phyloP scores from a whole-genome alignment of 441 rosid species.

The Populus hybrid region DNA sequence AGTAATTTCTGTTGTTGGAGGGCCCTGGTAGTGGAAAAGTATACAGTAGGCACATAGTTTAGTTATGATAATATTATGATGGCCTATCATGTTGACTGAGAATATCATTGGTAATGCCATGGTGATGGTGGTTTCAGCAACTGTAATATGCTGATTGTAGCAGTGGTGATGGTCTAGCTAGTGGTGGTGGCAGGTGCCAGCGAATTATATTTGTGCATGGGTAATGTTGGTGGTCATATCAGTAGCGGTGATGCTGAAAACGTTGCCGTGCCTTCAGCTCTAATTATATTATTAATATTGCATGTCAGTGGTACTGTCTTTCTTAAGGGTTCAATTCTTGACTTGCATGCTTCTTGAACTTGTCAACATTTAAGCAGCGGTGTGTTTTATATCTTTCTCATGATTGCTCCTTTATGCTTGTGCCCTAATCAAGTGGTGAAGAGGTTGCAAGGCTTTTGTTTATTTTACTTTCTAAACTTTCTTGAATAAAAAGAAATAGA shows the following conservation, averaged over 20 bases:
- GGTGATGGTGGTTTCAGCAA: not conserved
- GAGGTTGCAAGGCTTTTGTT: not conserved
- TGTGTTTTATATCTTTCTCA: not conserved
- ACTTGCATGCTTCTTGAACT: not conserved
- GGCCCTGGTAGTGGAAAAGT: too few species aligned
- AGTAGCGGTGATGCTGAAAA: not conserved
- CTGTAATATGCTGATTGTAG: not conserved
- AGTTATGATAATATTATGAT: not conserved
- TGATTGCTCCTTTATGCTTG: not conserved
- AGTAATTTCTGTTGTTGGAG: too few species aligned
- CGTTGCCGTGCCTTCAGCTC: not conserved
- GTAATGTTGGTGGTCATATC: not conserved
- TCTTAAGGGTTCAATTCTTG: not conserved
- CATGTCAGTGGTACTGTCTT: not conserved
- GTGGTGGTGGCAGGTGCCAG: not conserved
- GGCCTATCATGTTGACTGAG: not conserved
- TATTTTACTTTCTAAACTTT: too few species aligned
- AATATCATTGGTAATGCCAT: not conserved
- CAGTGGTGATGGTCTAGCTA: not conserved
- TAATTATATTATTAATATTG: not conserved
- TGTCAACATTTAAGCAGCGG: not conserved
- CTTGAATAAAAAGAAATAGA: not conserved
- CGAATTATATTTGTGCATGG: not conserved
- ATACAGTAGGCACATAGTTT: not conserved
- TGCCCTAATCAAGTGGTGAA: not conserved